These are phyloP conservation scores for Malassezia brasiliensis DNA, from an alignment of 1,284 basidiomycete genomes.

Conservation along the genomic window DNA sequence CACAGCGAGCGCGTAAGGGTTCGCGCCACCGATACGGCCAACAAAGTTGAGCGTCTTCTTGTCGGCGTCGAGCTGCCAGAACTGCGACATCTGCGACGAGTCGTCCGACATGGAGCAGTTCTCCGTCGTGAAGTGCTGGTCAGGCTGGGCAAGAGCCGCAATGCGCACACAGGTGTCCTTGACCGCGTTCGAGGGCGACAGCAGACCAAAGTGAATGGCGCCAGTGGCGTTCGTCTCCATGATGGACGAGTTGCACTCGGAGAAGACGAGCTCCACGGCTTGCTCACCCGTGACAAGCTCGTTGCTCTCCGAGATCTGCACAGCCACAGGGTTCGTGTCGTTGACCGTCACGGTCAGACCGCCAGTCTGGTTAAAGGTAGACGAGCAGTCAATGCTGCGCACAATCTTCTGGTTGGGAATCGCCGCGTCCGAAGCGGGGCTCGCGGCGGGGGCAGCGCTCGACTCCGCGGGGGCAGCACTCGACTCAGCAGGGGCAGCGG, in stretches of 20 bases:
- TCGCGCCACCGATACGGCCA: neutral
- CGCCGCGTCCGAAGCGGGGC: neutral
- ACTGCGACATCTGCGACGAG: constrained; percentile 13
- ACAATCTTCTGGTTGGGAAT: constrained; percentile 7
- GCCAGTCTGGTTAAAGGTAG: neutral
- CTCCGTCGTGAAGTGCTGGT: constrained; percentile 1
- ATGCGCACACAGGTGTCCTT: constrained; percentile 1
- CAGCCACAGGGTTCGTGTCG: neutral
- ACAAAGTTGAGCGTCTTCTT: neutral
- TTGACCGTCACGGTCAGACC: neutral
- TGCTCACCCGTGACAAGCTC: neutral
- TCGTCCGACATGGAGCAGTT: constrained; percentile 13
- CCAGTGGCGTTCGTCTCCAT: neutral
- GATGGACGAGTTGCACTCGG: constrained; percentile 10
- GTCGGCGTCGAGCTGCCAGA: constrained; percentile 12
- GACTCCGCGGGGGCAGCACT: neutral
- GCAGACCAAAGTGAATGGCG: constrained; percentile 12
- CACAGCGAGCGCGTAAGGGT: neutral
- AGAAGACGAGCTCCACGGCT: constrained; percentile 1
- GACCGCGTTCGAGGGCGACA: neutral
- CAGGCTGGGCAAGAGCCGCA: neutral
- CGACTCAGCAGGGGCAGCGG: neutral
- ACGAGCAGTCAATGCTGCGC: constrained; percentile 6
- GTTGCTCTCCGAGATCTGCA: neutral
- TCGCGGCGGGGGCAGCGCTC: neutral